Evolutionary conservation across 176 grass and related monocot species (phyloP), one percentile per base, ranked within the genome.

Genomic region (Cenchrus americanus): DNA sequence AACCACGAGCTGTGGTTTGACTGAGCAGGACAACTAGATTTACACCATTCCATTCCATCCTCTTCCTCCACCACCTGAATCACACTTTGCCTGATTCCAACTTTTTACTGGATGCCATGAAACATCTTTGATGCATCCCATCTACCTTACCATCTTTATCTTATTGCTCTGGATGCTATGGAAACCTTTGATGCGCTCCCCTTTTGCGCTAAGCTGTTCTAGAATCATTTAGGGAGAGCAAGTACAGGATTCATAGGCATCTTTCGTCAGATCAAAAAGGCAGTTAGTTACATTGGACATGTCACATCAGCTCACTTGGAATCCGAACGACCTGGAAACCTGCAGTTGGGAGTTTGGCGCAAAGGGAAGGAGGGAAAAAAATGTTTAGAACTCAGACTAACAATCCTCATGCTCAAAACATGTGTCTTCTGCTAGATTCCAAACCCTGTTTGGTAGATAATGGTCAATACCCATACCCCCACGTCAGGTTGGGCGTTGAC

Each of bases 331-430:
- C 52, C 57, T 26, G 10, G 9, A 21, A 51, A 51, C 5, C 44
- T 52, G n/a, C 34, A 15, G 46, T 69, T 46, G 41, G 14, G 14
- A 69, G 65, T 64, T 67, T 10, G 40, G 66, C 2, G 4, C 19
- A 44, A 32, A 24, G 41, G 15, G 15, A 17, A 32, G 10, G 27
- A 0, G 7, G 22, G 18, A 37, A 37, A 54, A 18, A 5, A 17
- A 26, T 5, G 42, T 43, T 48, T 24, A 7, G 64, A 67, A 26
- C 3, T 34, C 24, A 32, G 50, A 24, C 7, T 75, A 43, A n/a
- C n/a, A n/a, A 80, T 17, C n/a, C 42, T 2, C 71, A 77, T 62
- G 48, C 27, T 72, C 72, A 82, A 71, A 85, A 82, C 88, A 82
- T 5, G 14, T 49, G 79, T 78, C 73, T 67, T 52, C 40, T 51